Percentiles rank a stretch among this genome's conserved stretches.
Conservation (phyloP, 2,329 filamentous ascomycete species). For the Alternaria sp. region DNA sequence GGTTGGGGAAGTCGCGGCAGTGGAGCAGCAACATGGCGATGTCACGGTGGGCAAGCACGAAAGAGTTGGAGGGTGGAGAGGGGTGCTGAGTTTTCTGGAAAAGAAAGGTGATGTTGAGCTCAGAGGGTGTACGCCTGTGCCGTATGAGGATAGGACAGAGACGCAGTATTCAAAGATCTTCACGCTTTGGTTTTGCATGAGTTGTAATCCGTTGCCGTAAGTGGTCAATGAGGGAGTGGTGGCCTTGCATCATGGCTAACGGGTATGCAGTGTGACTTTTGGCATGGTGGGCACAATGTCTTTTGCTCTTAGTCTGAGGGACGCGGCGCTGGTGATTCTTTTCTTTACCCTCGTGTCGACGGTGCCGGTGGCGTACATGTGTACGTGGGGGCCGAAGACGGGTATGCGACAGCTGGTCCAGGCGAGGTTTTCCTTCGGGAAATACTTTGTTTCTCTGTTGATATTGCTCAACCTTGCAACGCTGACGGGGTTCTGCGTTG, state of each 20-base stretch:
- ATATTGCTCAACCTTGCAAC: conserved; percentile 69
- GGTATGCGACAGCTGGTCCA: conserved; percentile 71
- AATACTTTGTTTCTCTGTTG: conserved; percentile 64
- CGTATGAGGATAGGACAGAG: conserved; percentile 60
- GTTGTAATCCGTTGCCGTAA: conserved; percentile 64
- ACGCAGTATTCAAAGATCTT: conserved; percentile 63
- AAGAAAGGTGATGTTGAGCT: conserved; percentile 40
- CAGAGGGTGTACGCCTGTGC: conserved; percentile 62
- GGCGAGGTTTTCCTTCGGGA: conserved; percentile 65
- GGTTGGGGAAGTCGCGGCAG: background rate
- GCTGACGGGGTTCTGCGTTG: conserved; percentile 67
- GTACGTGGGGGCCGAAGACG: conserved; percentile 65
- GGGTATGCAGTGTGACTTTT: conserved; percentile 59
- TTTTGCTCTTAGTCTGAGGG: conserved; percentile 63
- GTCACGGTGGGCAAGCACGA: conserved; percentile 15
- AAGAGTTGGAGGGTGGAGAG: conserved; percentile 19
- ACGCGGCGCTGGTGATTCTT: conserved; percentile 65
- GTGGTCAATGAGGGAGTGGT: conserved; percentile 22
- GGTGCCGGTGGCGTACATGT: conserved; percentile 62
- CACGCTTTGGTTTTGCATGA: conserved; percentile 66
- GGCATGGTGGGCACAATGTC: conserved; percentile 66
- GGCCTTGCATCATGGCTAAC: background rate
- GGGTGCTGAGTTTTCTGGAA: conserved; percentile 26
- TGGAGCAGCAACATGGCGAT: background rate
- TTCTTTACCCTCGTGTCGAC: conserved; percentile 67